Conservation (phyloP, 257 asterid genomes). For the Gynochthodes officinalis region DNA sequence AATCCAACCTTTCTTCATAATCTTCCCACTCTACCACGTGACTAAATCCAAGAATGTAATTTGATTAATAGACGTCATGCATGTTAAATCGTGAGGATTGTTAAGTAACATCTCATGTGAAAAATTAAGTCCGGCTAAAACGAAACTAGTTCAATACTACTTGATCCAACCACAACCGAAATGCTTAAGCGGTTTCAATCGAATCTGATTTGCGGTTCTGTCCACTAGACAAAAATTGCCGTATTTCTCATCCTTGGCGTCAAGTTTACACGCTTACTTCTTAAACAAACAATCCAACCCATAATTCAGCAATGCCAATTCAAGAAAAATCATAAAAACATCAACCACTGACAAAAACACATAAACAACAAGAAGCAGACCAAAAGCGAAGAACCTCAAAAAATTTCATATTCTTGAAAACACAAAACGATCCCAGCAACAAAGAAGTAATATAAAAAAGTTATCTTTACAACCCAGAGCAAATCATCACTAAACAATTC, state of each 20-base stretch:
- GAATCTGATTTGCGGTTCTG: too few species aligned
- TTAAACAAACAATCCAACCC: not conserved
- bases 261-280: not conserved
- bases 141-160: too few species aligned
- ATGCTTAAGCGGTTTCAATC: not conserved
- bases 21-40: not conserved
- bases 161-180: not conserved
- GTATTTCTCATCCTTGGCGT: not conserved
- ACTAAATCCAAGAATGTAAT: not conserved
- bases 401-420: not conserved
- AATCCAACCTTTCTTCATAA: not conserved
- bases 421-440: not conserved
- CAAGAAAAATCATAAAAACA: not conserved
- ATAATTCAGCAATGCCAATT: not conserved
- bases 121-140: too few species aligned
- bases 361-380: too few species aligned
- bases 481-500: not conserved
- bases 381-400: not conserved
- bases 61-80: not conserved
- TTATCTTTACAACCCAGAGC: not conserved
- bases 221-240: not conserved
- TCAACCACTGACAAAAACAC: not conserved
- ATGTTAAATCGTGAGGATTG: not conserved
- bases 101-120: constrained; percentile 1
- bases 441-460: not conserved